Base-by-base conservation (phyloP, 108 stramenopile species). In the Fragilaria radians region DNA sequence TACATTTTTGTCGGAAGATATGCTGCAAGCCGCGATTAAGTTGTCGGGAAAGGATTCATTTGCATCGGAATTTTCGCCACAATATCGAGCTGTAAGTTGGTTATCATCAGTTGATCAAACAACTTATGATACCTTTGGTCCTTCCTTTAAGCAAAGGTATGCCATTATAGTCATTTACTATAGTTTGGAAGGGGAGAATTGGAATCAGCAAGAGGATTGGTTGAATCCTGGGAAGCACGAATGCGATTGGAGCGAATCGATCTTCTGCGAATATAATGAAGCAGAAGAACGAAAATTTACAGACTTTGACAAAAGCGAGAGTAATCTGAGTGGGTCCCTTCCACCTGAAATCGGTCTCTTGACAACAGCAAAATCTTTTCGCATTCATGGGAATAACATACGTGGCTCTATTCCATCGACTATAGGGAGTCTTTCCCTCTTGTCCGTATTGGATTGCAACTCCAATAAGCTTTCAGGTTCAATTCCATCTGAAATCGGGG, bases 401-500 rank as follows among this genome's bases (percentile, higher is more conserved):
- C 3, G 25, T n/a, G 55, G 55, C 19, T 48, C 21, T 14, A 25
- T 76, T 33, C 75, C 75, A 4, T 22, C 45, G 9, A 47, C 60
- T 31, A 21, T 76, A 0, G 75, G 70, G 26, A 63, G 65, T 32
- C 56, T 73, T 30, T 24, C 68, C 27, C 61, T 57, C 18, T 51
- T 79, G 48, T 68, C 68, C 32, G 59, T 67, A 46, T 54, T 73
- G 5, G 52, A 69, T 2, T 72, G 75, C 46, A 56, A 52, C 4
- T 23, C 66, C 0, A 64, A 67, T 34, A 27, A 61, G 22, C 68
- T 84, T 46, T 27, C 47, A 2, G 81, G 81, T 22, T 51, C 79
- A 14, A 19, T 80, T 28, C 79, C 79, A 34, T 31, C n/a, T 0
- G 71, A 61, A 29, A 36, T 76, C 31, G 74, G 73, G 4, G 49